Evolutionary conservation across 306 rosid genomes (phyloP).

Genomic region (Citrullus colocynthis): DNA sequence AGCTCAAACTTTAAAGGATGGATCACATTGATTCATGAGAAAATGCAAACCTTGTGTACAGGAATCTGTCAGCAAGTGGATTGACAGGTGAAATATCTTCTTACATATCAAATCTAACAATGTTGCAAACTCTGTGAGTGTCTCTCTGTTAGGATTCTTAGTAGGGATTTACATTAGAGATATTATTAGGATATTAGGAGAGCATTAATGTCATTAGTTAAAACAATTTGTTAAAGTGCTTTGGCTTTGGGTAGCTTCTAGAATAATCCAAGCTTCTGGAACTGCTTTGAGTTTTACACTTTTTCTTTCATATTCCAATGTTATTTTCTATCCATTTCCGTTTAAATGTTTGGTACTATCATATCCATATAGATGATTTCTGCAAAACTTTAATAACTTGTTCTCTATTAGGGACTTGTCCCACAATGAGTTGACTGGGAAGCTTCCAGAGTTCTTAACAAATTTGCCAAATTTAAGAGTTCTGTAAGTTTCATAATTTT

Average conservation of each 20-base stretch:
- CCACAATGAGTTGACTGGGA: constrained; percentile 28
- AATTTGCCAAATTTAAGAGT: constrained; percentile 3
- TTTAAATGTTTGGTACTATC: not conserved
- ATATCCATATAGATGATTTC: not conserved
- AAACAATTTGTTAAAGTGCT: not conserved
- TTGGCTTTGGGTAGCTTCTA: not conserved
- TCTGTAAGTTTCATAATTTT: constrained; percentile 19
- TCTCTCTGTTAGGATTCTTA: not conserved
- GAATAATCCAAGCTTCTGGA: not conserved
- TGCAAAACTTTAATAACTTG: not conserved
- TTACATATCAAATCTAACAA: constrained; percentile 20
- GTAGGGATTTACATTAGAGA: not conserved
- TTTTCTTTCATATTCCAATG: not conserved
- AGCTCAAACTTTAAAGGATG: not conserved
- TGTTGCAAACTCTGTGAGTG: constrained; percentile 38
- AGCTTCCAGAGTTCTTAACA: constrained; percentile 19
- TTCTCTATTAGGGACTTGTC: constrained; percentile 26
- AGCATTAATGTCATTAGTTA: not conserved
- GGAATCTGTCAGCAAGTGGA: constrained; percentile 37
- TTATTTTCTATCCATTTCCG: not conserved
- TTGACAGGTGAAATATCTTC: constrained; percentile 23
- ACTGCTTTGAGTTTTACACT: not conserved
- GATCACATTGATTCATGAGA: not conserved
- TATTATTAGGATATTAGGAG: not conserved
- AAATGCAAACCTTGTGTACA: constrained; percentile 11